phyloP scores from a whole-genome alignment of 345 rosid species.

The Turnera subulata region DNA sequence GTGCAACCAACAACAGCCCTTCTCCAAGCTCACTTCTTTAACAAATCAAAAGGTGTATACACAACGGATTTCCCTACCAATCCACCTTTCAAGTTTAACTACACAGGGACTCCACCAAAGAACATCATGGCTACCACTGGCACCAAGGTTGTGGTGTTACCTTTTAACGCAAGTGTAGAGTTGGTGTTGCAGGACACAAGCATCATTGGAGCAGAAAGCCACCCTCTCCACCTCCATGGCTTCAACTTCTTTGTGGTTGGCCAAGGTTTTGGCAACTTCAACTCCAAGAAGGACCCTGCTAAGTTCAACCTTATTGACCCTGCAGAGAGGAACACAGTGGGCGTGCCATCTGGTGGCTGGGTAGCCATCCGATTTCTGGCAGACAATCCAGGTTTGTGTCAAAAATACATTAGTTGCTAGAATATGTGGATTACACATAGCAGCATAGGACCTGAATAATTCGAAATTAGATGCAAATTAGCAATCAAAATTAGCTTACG shows the following conservation, averaged over 20 bases:
- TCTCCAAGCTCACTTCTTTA: conserved; percentile 48
- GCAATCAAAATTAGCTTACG: neutral
- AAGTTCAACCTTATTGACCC: conserved; percentile 51
- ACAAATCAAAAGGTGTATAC: conserved; percentile 39
- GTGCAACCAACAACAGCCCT: conserved; percentile 37
- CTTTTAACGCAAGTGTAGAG: conserved; percentile 42
- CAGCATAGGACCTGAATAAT: neutral
- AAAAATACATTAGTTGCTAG: too few species aligned
- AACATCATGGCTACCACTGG: conserved; percentile 33
- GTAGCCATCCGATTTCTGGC: conserved; percentile 48
- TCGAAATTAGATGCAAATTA: neutral
- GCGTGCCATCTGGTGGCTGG: conserved; percentile 62
- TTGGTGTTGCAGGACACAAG: conserved; percentile 52
- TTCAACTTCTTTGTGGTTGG: conserved; percentile 51
- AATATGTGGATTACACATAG: neutral
- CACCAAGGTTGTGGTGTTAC: conserved; percentile 40
- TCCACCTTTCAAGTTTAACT: conserved; percentile 46
- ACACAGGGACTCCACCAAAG: conserved; percentile 45
- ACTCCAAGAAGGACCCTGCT: conserved; percentile 39
- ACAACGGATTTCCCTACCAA: conserved; percentile 42
- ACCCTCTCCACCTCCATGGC: conserved; percentile 56
- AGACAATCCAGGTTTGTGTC: conserved; percentile 39
- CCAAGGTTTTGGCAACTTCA: conserved; percentile 43
- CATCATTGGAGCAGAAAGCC: conserved; percentile 45
- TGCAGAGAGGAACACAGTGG: conserved; percentile 43